These are phyloP conservation scores for Kingdonia uniflora DNA, from an alignment of 164 flowering plant species.

Conservation along the genomic window DNA sequence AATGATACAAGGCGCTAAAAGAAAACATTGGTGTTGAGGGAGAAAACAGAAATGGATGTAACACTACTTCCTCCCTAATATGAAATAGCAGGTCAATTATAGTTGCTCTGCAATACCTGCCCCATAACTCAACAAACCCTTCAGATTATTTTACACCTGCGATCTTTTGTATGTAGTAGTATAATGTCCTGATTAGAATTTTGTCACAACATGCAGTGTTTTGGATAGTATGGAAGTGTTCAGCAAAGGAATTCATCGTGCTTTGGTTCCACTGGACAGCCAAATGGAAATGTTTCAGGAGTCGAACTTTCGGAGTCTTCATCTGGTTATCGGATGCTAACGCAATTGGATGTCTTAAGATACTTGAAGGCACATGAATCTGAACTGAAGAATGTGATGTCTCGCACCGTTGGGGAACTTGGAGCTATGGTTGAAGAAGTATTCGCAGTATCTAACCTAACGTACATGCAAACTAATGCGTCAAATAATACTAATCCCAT, in stretches of 20 bases:
- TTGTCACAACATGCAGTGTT: slow-evolving; percentile 30
- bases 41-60: no score
- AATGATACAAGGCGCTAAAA: no score
- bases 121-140: no score
- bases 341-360: slow-evolving; percentile 76
- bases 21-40: no score
- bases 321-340: slow-evolving; percentile 58
- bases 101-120: no score
- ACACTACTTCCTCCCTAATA: no score
- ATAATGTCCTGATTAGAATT: neutral
- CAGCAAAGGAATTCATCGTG: slow-evolving; percentile 84
- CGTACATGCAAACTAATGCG: no score
- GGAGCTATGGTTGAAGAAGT: slow-evolving; percentile 44
- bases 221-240: slow-evolving; percentile 83
- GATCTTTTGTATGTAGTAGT: no score
- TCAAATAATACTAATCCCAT: no score
- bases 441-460: slow-evolving; percentile 35
- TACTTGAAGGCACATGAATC: slow-evolving; percentile 33
- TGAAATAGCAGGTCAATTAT: no score
- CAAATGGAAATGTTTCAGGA: slow-evolving; percentile 50
- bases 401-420: slow-evolving; percentile 26
- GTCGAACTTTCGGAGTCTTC: slow-evolving; percentile 62
- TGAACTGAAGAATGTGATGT: slow-evolving; percentile 22
- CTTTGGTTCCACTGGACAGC: slow-evolving; percentile 66
- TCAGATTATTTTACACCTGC: no score